Conservation (phyloP, 2,329 filamentous ascomycete species). For the Colletotrichum euphorbiae region DNA sequence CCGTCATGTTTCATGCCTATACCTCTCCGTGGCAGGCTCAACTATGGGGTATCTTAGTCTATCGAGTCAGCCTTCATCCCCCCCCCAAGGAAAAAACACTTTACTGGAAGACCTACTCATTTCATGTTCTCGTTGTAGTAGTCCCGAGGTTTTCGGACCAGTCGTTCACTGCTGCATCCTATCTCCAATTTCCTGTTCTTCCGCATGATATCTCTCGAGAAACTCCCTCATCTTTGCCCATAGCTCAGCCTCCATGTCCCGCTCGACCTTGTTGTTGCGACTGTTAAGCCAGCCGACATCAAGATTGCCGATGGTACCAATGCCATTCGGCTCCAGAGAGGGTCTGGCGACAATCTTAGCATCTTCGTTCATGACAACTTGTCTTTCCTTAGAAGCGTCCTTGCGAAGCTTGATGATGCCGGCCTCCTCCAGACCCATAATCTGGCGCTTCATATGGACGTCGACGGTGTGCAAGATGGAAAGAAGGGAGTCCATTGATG, state of each 20-base stretch:
- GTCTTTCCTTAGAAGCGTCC: constrained; percentile 42
- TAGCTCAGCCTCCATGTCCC: constrained; percentile 85
- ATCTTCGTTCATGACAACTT: constrained; percentile 42
- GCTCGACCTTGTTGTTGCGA: constrained; percentile 82
- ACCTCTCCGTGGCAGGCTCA: not conserved
- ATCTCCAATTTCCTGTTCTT: constrained; percentile 31
- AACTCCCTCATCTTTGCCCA: constrained; percentile 64
- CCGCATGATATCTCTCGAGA: constrained; percentile 46
- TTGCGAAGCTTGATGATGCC: constrained; percentile 71
- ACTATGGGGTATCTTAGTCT: constrained; percentile 17
- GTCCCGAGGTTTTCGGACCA: not conserved
- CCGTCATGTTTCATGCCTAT: not conserved
- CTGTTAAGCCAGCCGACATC: constrained; percentile 94
- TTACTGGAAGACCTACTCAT: constrained; percentile 1
- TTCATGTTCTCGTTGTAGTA: not conserved
- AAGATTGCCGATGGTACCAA: constrained; percentile 69
- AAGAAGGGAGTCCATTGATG: constrained; percentile 75
- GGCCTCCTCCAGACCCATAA: constrained; percentile 84
- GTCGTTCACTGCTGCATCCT: constrained; percentile 21
- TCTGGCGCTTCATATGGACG: constrained; percentile 79
- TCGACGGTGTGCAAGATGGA: constrained; percentile 79
- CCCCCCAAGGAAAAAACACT: no score
- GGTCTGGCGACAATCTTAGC: constrained; percentile 45
- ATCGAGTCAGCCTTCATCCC: not conserved
- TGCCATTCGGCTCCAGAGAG: constrained; percentile 65